Conservation (phyloP, 176 grass and related monocot species). For the Paspalum vaginatum region DNA sequence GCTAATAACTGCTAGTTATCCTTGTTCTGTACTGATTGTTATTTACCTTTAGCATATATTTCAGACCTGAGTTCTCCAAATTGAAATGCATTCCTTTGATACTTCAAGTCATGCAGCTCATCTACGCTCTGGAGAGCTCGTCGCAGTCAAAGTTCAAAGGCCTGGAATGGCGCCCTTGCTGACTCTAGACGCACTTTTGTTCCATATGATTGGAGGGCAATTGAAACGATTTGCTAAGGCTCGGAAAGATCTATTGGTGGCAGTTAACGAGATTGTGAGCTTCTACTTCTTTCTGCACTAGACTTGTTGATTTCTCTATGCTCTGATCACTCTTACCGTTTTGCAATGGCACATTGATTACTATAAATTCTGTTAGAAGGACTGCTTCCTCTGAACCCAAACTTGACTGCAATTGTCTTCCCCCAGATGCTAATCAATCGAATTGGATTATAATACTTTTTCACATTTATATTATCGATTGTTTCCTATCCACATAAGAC, state of each 20-base stretch:
- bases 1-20: slow-evolving; percentile 12
- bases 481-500: not conserved
- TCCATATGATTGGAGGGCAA: slow-evolving; percentile 97
- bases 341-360: not conserved
- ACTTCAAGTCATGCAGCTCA: slow-evolving; percentile 99
- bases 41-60: slow-evolving; percentile 41
- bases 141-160: slow-evolving; percentile 95
- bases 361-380: not conserved
- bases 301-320: not conserved
- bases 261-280: slow-evolving; percentile 92
- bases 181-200: slow-evolving; percentile 91
- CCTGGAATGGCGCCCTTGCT: slow-evolving; percentile 88
- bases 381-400: not conserved
- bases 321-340: not conserved
- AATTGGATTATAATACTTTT: not conserved
- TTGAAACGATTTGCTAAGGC: slow-evolving; percentile 95
- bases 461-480: not conserved
- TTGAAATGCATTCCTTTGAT: slow-evolving; percentile 94
- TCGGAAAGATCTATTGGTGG: slow-evolving; percentile 95
- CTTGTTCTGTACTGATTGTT: slow-evolving; percentile 34
- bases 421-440: not conserved
- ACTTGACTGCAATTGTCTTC: not conserved
- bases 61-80: slow-evolving; percentile 50
- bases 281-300: slow-evolving; percentile 12
- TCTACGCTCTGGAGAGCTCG: slow-evolving; percentile 93